phyloP scores from a whole-genome alignment of 441 rosid species.

The Syzygium syzygioides region DNA sequence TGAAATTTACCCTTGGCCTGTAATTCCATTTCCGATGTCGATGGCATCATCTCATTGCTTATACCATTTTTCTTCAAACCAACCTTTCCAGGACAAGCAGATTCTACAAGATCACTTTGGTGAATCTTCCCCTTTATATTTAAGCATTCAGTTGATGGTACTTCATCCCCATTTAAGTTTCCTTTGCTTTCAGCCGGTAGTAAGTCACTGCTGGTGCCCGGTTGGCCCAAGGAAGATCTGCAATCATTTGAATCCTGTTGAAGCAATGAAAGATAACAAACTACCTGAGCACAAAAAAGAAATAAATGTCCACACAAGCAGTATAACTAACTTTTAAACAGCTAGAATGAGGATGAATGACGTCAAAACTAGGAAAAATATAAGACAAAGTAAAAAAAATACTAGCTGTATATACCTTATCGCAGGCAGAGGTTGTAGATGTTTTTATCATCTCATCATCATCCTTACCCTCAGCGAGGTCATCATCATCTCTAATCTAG shows the following conservation, averaged over 20 bases:
- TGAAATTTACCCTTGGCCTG: constrained; percentile 38
- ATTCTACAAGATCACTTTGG: constrained; percentile 34
- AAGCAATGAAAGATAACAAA: neutral
- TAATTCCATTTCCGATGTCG: constrained; percentile 48
- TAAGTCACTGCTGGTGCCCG: constrained; percentile 21
- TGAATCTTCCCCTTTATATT: constrained; percentile 43
- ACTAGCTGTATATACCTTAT: constrained; percentile 34
- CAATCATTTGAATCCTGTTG: constrained; percentile 29
- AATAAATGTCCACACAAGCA: neutral
- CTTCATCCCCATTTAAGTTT: constrained; percentile 24
- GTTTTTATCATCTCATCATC: constrained; percentile 44
- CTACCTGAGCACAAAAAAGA: neutral
- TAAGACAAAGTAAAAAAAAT: neutral
- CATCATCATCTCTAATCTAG: constrained; percentile 64
- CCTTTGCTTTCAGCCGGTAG: constrained; percentile 29
- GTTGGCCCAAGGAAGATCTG: constrained; percentile 22
- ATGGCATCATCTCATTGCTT: constrained; percentile 37
- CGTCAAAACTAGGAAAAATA: neutral
- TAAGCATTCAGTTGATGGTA: constrained; percentile 25
- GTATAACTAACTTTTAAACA: neutral
- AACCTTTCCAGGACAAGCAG: constrained; percentile 29
- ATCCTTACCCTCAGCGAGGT: constrained; percentile 46
- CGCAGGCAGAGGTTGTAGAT: constrained; percentile 11
- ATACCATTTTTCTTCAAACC: constrained; percentile 36
- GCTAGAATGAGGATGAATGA: neutral